Evolutionary conservation across 768 basidiomycete species (phyloP), one percentile per base, ranked within the genome.

Genomic region (Leucosporidium yakuticum): DNA sequence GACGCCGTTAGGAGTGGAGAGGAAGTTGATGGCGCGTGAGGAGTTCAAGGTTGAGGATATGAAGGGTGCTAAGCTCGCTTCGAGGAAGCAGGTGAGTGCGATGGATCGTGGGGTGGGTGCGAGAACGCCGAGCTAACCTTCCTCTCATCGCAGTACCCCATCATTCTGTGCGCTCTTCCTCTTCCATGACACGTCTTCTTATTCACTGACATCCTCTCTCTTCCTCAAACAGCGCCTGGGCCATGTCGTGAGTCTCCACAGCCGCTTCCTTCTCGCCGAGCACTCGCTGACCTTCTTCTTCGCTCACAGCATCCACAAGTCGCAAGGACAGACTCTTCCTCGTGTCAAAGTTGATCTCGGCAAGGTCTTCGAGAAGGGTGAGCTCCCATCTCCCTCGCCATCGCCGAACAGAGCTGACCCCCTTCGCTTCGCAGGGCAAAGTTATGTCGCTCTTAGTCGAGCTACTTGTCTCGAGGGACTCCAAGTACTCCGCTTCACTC

Each of bases 241-340:
- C 70, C 19, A 74, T 64, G 76, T 75, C 63, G 65, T 76, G 15
- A 63, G 73, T 56, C 39, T 44, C 17, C 39, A 94, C 90, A 78
- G 95, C 2, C 91, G 91, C 0, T 77, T 95, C 44, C 93, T 96
- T 67, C 82, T 94, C 54, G 84, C 94, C 1, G 96, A 94, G 95
- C 94, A 95, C 0, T 95, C 97, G 91, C 90, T 88, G 39, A 44
- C 39, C 39, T 17, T 17, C 23, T 3, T 31, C 44, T 20, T 36
- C 67, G 69, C 51, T 74, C 32, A 20, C 55, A 68, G 70, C 55
- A 98, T 98, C 70, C 96, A 99, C 79, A 99, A 99, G 77, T 90
- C 89, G 17, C 96, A 99, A 78, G 96, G 96, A 15, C 96, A 98
- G 78, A 98, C 96, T 0, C 82, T 99, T 15, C 89, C 93, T 31